phyloP scores from a whole-genome alignment of 106 monocot species.

The Allium fistulosum region DNA sequence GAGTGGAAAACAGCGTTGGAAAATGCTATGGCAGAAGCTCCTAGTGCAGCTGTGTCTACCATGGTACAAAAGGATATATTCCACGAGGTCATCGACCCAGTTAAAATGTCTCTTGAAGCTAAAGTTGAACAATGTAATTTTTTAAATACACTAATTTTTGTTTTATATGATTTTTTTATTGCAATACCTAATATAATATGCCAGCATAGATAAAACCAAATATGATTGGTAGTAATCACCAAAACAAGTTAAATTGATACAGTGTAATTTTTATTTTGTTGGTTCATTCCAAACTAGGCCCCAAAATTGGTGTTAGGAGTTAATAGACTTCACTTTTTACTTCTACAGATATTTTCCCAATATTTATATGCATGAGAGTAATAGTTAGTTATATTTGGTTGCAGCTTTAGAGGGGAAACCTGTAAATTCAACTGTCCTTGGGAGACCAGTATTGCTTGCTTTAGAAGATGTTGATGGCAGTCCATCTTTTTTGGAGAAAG shows the following conservation, averaged over 20 bases:
- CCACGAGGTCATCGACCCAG: constrained; percentile 37
- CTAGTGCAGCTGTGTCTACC: constrained; percentile 39
- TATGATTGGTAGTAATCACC: too few relatives aligned
- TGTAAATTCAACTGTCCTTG: constrained; percentile 39
- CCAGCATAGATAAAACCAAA: too few relatives aligned
- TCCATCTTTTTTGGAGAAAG: constrained; percentile 95
- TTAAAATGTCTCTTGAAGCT: constrained; percentile 28
- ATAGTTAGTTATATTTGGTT: not conserved
- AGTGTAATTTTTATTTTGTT: too few relatives aligned
- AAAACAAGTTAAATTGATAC: too few relatives aligned
- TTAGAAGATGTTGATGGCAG: constrained; percentile 78
- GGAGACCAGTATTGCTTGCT: constrained; percentile 59
- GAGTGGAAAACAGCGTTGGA: constrained; percentile 95
- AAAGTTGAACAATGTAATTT: constrained; percentile 55
- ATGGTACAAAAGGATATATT: constrained; percentile 60
- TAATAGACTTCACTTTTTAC: too few relatives aligned
- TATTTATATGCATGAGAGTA: too few relatives aligned
- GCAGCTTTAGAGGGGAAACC: constrained; percentile 39
- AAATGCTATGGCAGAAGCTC: constrained; percentile 81
- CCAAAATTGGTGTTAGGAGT: too few relatives aligned
- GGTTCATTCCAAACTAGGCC: too few relatives aligned
- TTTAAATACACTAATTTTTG: not conserved
- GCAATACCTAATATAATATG: too few relatives aligned
- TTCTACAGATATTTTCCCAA: too few relatives aligned
- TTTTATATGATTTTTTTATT: not conserved